Evolutionary conservation across 257 asterid species (phyloP).

Genomic region (Forsythia viridissima): DNA sequence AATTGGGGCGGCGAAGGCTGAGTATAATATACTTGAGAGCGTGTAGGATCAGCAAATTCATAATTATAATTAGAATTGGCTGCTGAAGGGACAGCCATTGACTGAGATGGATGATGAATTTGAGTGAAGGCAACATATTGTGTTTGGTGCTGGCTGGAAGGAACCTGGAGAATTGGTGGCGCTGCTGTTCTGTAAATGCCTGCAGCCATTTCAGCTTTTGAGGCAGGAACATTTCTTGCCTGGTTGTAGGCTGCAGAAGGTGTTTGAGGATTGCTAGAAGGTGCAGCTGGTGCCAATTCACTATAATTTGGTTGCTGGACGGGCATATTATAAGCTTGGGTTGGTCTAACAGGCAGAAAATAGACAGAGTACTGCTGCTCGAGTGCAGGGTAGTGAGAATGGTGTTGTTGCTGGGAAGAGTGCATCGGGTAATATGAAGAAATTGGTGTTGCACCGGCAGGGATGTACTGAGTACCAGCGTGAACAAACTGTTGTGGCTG

Average conservation of each 20-base stretch:
- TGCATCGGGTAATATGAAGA: conserved; percentile 63
- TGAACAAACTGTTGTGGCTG: conserved; percentile 73
- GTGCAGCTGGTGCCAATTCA: conserved; percentile 52
- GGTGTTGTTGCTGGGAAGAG: conserved; percentile 63
- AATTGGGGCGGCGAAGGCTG: conserved; percentile 64
- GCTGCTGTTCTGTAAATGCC: conserved; percentile 56
- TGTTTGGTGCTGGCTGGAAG: conserved; percentile 53
- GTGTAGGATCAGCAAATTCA: conserved; percentile 69
- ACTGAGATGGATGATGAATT: conserved; percentile 76
- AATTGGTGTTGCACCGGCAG: conserved; percentile 60
- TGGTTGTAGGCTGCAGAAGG: conserved; percentile 40
- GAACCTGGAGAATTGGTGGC: conserved; percentile 60
- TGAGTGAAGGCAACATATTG: conserved; percentile 78
- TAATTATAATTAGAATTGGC: conserved; percentile 55
- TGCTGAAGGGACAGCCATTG: conserved; percentile 61
- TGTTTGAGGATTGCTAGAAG: conserved; percentile 59
- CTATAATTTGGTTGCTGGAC: conserved; percentile 56
- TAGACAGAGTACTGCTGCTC: conserved; percentile 76
- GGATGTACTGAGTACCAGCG: conserved; percentile 60
- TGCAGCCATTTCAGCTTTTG: conserved; percentile 62
- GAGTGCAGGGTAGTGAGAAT: conserved; percentile 51
- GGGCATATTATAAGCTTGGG: conserved; percentile 65
- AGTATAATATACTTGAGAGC: conserved; percentile 62
- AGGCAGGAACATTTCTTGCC: conserved; percentile 42
- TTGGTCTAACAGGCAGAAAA: conserved; percentile 54